Percentiles rank a stretch among this genome's conserved stretches.
These are phyloP conservation scores for Coffea eugenioides DNA, from an alignment of 257 asterid species.

Conservation along the genomic window DNA sequence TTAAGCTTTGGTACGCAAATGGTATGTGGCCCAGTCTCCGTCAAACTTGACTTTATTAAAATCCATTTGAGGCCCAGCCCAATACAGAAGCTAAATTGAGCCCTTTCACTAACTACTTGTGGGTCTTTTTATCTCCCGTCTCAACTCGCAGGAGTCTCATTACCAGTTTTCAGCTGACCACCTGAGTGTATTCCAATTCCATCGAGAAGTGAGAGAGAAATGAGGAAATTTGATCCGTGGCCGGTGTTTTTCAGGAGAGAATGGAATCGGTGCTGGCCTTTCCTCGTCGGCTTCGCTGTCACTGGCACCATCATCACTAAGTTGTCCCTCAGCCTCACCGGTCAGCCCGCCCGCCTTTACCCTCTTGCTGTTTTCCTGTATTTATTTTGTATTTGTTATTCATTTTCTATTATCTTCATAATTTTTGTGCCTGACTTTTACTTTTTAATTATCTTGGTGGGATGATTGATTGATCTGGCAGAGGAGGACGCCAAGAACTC, in stretches of 20 bases:
- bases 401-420: neutral
- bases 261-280: slow-evolving; percentile 35
- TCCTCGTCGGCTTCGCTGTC: slow-evolving; percentile 41
- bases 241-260: slow-evolving; percentile 40
- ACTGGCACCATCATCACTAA: slow-evolving; percentile 36
- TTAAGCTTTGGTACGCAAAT: too few species aligned
- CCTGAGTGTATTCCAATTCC: neutral
- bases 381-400: neutral
- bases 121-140: too few species aligned
- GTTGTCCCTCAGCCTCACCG: slow-evolving; percentile 35
- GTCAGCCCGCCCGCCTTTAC: neutral
- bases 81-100: neutral
- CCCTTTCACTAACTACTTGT: neutral
- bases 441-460: neutral
- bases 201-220: neutral
- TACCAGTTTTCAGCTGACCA: neutral
- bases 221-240: slow-evolving; percentile 42
- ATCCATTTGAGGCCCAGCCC: too few species aligned
- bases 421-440: neutral
- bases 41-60: too few species aligned
- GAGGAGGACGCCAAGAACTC: slow-evolving; percentile 43
- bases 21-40: too few species aligned
- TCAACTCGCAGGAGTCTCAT: too few species aligned
- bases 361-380: neutral
- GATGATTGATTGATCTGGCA: slow-evolving; percentile 14